Evolutionary conservation across 164 flowering plant genomes (phyloP).

Genomic region (Berberis vulgaris): DNA sequence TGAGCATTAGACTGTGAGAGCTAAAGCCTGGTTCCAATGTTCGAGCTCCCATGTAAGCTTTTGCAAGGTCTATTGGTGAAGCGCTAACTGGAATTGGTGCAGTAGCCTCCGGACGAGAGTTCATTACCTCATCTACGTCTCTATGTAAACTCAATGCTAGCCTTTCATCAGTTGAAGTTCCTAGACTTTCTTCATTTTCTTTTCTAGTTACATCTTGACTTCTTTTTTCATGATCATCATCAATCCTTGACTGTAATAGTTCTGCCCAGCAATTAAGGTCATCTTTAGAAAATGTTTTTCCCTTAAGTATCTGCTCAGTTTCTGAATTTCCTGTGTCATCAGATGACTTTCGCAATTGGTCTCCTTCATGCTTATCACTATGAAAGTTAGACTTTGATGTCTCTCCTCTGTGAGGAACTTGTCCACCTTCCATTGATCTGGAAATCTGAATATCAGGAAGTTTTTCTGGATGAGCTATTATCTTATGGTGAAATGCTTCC

Average conservation of each 20-base stretch:
- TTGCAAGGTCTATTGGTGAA: slow-evolving; percentile 88
- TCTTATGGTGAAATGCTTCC: slow-evolving; percentile 18
- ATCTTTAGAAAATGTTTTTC: slow-evolving; percentile 62
- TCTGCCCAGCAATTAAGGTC: slow-evolving; percentile 50
- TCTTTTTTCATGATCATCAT: slow-evolving; percentile 14
- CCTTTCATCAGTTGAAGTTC: slow-evolving; percentile 16
- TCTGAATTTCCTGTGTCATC: slow-evolving; percentile 32
- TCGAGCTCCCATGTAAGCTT: slow-evolving; percentile 70
- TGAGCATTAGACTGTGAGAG: slow-evolving; percentile 22
- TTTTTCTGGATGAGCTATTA: too few species aligned
- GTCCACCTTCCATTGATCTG: slow-evolving; percentile 15
- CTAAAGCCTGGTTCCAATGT: slow-evolving; percentile 27
- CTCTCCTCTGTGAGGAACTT: slow-evolving; percentile 20
- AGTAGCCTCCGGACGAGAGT: too few species aligned
- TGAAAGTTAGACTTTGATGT: slow-evolving; percentile 8
- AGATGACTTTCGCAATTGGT: slow-evolving; percentile 7
- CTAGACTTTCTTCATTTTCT: slow-evolving; percentile 20
- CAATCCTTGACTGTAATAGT: slow-evolving; percentile 50
- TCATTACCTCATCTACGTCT: too few species aligned
- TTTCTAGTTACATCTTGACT: slow-evolving; percentile 5
- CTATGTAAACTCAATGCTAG: slow-evolving; percentile 10
- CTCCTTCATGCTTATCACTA: slow-evolving; percentile 16
- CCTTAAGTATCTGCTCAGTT: slow-evolving; percentile 61
- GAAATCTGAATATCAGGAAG: slow-evolving; percentile 15
- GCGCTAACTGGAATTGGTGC: slow-evolving; percentile 45